phyloP scores from a whole-genome alignment of 768 basidiomycete species.

The Chiua virens region DNA sequence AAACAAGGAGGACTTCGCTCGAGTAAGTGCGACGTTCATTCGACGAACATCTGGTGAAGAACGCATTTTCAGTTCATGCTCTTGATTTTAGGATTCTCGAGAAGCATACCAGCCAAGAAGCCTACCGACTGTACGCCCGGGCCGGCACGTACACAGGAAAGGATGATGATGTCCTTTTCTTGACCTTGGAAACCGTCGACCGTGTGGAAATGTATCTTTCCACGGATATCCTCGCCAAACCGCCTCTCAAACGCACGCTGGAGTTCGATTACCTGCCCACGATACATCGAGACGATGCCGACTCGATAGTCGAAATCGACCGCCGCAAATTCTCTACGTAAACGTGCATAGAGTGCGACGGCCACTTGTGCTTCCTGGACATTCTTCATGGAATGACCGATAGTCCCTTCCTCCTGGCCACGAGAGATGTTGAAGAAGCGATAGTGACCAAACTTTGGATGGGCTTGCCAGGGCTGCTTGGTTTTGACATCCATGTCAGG shows the following conservation, averaged over 20 bases:
- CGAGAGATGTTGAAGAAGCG: conserved; percentile 81
- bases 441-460: conserved; percentile 79
- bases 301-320: conserved; percentile 55
- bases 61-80: not conserved
- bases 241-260: conserved; percentile 63
- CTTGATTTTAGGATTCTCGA: not conserved
- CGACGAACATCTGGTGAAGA: conserved; percentile 63
- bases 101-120: conserved; percentile 71
- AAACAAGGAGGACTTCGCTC: conserved; percentile 92
- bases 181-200: conserved; percentile 99
- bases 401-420: conserved; percentile 57
- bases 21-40: conserved; percentile 99
- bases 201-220: conserved; percentile 88
- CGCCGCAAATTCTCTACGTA: conserved; percentile 62
- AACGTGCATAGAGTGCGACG: conserved; percentile 69
- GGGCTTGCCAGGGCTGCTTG: conserved; percentile 78
- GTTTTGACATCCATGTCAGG: conserved; percentile 87
- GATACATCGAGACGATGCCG: conserved; percentile 91
- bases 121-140: conserved; percentile 81
- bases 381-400: conserved; percentile 76
- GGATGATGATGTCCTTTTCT: conserved; percentile 97
- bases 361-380: conserved; percentile 71
- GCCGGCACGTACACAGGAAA: conserved; percentile 95
- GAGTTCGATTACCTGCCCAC: conserved; percentile 81
- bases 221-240: conserved; percentile 70